Percentiles rank a stretch among this genome's conserved stretches.
These are phyloP conservation scores for Phytophthora nicotianae DNA, from an alignment of 352 stramenopile species.

Conservation along the genomic window DNA sequence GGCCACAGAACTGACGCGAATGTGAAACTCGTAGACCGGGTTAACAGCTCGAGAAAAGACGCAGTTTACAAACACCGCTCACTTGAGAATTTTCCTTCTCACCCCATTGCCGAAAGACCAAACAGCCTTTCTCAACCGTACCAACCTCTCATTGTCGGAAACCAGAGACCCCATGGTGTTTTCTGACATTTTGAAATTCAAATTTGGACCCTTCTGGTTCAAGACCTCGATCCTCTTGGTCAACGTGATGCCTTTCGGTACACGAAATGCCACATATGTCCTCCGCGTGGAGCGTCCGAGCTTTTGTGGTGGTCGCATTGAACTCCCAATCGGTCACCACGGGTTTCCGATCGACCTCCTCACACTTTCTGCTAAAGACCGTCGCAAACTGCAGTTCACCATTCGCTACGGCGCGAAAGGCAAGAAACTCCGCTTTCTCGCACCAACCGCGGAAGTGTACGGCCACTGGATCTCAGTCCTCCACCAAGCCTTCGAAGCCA, in stretches of 20 bases:
- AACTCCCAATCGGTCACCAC: slow-evolving; percentile 2
- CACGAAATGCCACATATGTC: background rate
- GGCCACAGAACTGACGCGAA: background rate
- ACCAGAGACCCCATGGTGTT: background rate
- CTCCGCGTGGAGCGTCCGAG: background rate
- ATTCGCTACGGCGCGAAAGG: slow-evolving; percentile 4
- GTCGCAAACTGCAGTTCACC: background rate
- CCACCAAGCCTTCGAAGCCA: background rate
- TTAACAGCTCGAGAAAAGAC: background rate
- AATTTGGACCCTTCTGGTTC: slow-evolving; percentile 1
- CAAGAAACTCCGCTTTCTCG: slow-evolving; percentile 3
- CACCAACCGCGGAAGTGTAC: background rate
- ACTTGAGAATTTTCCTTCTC: slow-evolving; percentile 5
- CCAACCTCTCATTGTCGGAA: background rate
- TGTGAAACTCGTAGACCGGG: background rate
- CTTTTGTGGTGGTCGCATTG: background rate
- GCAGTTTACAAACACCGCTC: background rate
- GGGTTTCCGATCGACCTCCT: background rate
- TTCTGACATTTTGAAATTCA: slow-evolving; percentile 2
- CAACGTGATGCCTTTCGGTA: slow-evolving; percentile 1
- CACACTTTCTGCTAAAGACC: background rate
- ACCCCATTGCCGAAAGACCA: background rate
- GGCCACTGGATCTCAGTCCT: background rate
- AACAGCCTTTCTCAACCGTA: background rate
- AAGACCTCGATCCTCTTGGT: slow-evolving; percentile 4